Percentiles rank a stretch among this genome's conserved stretches.
phyloP scores from a whole-genome alignment of 495 filamentous ascomycete species.

The Poronia punctata region DNA sequence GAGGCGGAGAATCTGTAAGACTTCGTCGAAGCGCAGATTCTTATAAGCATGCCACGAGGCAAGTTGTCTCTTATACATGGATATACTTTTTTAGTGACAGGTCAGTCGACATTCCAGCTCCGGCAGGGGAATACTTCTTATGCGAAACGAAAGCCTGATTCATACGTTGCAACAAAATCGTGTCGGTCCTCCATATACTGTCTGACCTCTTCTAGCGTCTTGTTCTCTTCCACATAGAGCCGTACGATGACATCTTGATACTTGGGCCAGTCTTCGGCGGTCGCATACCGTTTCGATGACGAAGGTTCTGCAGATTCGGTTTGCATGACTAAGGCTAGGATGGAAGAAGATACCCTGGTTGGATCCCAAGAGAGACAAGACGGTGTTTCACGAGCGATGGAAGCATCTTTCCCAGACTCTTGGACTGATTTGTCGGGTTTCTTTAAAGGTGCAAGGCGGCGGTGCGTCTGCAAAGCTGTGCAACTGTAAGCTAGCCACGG shows the following conservation, averaged over 20 bases:
- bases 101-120: too few relatives aligned
- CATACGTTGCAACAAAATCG: slow-evolving; percentile 27
- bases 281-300: slow-evolving; percentile 17
- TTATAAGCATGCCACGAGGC: slow-evolving; percentile 25
- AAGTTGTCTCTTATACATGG: slow-evolving; percentile 29
- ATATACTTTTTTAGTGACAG: slow-evolving; percentile 9
- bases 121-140: too few relatives aligned
- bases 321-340: slow-evolving; percentile 10
- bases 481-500: slow-evolving; percentile 9
- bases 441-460: slow-evolving; percentile 13
- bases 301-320: slow-evolving; percentile 9
- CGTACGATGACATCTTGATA: slow-evolving; percentile 19
- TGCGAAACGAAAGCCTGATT: too few relatives aligned
- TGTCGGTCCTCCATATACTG: slow-evolving; percentile 24
- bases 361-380: slow-evolving; percentile 1
- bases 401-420: slow-evolving; percentile 10
- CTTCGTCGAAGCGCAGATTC: slow-evolving; percentile 25
- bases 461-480: slow-evolving; percentile 3
- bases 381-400: neutral
- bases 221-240: slow-evolving; percentile 25
- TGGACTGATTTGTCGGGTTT: slow-evolving; percentile 8
- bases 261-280: slow-evolving; percentile 22
- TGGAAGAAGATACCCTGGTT: too few relatives aligned
- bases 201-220: slow-evolving; percentile 26
- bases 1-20: slow-evolving; percentile 25